Conservation (phyloP, 108 stramenopile species). For the Skeletonema menzelii region DNA sequence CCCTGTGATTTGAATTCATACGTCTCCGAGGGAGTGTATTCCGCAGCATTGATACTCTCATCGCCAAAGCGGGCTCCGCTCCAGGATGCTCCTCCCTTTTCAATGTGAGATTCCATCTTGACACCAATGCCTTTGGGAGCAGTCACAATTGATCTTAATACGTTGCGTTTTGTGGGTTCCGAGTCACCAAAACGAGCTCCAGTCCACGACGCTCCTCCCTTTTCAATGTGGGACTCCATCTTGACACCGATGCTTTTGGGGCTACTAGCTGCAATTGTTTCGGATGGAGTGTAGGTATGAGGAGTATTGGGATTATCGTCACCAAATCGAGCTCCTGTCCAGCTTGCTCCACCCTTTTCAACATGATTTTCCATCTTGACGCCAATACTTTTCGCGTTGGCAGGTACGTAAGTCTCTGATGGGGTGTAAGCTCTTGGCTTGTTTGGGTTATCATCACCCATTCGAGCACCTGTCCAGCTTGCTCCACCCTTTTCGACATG, state of each 20-base stretch:
- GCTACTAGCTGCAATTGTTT: background rate
- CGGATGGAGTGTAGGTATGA: too few relatives aligned
- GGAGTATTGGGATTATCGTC: background rate
- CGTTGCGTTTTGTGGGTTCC: background rate
- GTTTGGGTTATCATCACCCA: slow-evolving; percentile 10
- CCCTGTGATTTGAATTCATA: slow-evolving; percentile 6
- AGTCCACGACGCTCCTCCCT: slow-evolving; percentile 29
- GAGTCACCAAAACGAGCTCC: slow-evolving; percentile 34
- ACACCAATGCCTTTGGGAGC: slow-evolving; percentile 9
- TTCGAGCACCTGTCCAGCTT: slow-evolving; percentile 21
- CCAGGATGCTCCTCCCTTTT: slow-evolving; percentile 28
- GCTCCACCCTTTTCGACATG: slow-evolving; percentile 1
- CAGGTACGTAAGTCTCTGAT: slow-evolving; percentile 10
- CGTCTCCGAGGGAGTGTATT: slow-evolving; percentile 7
- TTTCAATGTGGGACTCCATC: slow-evolving; percentile 22
- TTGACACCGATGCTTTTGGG: slow-evolving; percentile 10
- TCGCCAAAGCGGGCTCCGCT: slow-evolving; percentile 36
- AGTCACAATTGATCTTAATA: background rate
- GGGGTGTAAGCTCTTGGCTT: slow-evolving; percentile 13
- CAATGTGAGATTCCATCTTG: slow-evolving; percentile 17
- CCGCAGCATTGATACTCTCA: background rate
- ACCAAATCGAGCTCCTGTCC: slow-evolving; percentile 31
- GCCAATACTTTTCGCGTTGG: slow-evolving; percentile 7
- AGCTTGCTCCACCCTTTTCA: slow-evolving; percentile 20
- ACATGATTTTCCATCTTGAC: slow-evolving; percentile 24